Percentiles rank a stretch among this genome's conserved stretches.
These are phyloP conservation scores for Alternaria arbusti DNA, from an alignment of 2,329 filamentous ascomycete species.

Conservation along the genomic window DNA sequence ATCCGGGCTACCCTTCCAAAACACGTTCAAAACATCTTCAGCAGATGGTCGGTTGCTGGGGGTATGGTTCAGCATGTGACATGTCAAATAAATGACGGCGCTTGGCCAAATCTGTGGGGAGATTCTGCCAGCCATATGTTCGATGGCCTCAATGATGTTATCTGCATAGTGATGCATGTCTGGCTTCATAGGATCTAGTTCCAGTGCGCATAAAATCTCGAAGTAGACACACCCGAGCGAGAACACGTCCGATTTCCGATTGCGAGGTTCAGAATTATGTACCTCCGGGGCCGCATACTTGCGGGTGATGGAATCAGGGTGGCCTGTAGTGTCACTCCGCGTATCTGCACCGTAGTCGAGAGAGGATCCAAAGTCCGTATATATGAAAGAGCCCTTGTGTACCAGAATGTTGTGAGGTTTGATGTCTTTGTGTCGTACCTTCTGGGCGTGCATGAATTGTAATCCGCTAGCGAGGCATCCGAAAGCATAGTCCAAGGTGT, in stretches of 20 bases:
- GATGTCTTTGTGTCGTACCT: conserved; percentile 26
- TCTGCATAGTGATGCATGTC: too few relatives aligned
- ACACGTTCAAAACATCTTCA: too few relatives aligned
- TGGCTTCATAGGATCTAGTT: too few relatives aligned
- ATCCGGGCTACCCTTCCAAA: too few relatives aligned
- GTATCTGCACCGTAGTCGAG: conserved; percentile 7
- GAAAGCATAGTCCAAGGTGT: not conserved
- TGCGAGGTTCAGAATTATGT: too few relatives aligned
- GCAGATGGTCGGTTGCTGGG: too few relatives aligned
- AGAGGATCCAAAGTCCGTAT: conserved; percentile 28
- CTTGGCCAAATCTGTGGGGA: too few relatives aligned
- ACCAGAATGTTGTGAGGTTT: conserved; percentile 29
- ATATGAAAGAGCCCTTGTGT: conserved; percentile 15
- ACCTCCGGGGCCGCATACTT: not conserved
- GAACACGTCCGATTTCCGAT: not conserved
- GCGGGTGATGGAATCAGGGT: not conserved
- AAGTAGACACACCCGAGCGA: not conserved
- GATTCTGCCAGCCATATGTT: too few relatives aligned
- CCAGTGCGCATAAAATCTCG: not conserved
- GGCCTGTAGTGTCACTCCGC: not conserved
- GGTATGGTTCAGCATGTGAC: too few relatives aligned
- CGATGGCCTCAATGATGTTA: too few relatives aligned
- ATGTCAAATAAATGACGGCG: too few relatives aligned
- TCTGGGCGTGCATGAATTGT: conserved; percentile 17
- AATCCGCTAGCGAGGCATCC: conserved; percentile 23